phyloP scores from a whole-genome alignment of 768 basidiomycete genomes.

The Mycena haematopus region DNA sequence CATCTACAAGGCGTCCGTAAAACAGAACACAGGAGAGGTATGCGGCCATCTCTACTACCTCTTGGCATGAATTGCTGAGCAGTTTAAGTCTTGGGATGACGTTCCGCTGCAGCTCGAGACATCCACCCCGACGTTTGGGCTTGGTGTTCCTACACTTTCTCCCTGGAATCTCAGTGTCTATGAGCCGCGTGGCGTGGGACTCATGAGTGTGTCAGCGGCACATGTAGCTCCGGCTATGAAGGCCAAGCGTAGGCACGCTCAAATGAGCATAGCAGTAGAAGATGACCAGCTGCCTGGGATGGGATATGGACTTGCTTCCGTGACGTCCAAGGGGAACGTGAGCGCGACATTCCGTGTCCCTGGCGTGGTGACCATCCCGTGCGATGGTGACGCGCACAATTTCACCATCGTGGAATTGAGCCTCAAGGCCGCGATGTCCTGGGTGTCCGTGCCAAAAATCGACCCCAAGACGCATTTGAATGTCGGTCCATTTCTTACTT shows the following conservation, averaged over 20 bases:
- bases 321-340: conserved; percentile 38
- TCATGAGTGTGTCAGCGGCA: not conserved
- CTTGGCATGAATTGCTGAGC: not conserved
- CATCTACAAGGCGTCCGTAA: conserved; percentile 47
- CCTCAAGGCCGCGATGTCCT: conserved; percentile 42
- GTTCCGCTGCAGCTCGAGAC: conserved; percentile 48
- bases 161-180: conserved; percentile 39
- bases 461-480: conserved; percentile 42
- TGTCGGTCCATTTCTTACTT: conserved; percentile 26
- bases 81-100: conserved; percentile 44
- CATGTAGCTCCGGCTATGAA: too few relatives aligned
- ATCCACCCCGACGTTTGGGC: conserved; percentile 44
- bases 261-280: not conserved
- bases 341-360: conserved; percentile 43
- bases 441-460: conserved; percentile 44
- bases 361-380: conserved; percentile 40
- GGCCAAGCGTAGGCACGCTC: too few relatives aligned
- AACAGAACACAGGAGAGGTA: conserved; percentile 49
- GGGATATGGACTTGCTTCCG: conserved; percentile 7
- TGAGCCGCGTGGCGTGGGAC: not conserved
- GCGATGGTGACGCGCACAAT: conserved; percentile 38
- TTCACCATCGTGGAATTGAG: conserved; percentile 42
- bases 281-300: conserved; percentile 5
- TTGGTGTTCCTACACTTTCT: conserved; percentile 39
- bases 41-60: not conserved